Conservation (phyloP, 257 asterid species). For the Oldenlandia corymbosa region DNA sequence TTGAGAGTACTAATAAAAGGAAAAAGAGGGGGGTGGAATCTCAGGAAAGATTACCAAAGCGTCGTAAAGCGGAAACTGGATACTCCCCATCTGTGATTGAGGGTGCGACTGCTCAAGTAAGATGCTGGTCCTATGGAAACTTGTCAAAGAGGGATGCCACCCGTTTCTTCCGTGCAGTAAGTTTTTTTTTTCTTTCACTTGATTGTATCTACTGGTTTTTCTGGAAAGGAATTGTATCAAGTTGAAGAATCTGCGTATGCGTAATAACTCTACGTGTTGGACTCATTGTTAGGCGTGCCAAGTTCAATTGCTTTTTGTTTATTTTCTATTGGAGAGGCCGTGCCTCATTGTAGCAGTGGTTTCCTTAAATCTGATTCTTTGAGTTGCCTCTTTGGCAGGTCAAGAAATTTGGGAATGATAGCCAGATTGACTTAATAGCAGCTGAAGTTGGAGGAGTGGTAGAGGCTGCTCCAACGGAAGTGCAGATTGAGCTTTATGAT, state of each 20-base stretch:
- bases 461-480: constrained; percentile 88
- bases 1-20: constrained; percentile 63
- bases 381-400: constrained; percentile 49
- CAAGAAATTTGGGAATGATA: constrained; percentile 88
- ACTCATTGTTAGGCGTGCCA: background rate
- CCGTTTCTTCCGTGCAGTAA: constrained; percentile 87
- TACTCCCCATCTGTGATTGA: constrained; percentile 73
- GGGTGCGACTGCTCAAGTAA: constrained; percentile 93
- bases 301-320: no score
- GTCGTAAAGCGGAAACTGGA: constrained; percentile 72
- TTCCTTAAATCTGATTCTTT: no score
- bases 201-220: background rate
- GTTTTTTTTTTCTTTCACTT: constrained; percentile 2
- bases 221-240: background rate
- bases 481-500: constrained; percentile 93
- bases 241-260: no score
- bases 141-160: constrained; percentile 95
- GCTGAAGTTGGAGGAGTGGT: constrained; percentile 93
- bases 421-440: constrained; percentile 75
- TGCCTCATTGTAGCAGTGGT: no score
- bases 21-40: constrained; percentile 73
- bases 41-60: constrained; percentile 75
- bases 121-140: constrained; percentile 96
- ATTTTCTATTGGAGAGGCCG: no score
- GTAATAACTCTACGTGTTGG: no score